Base-by-base conservation (phyloP, 306 rosid species). In the Astragalus glycyphyllos region DNA sequence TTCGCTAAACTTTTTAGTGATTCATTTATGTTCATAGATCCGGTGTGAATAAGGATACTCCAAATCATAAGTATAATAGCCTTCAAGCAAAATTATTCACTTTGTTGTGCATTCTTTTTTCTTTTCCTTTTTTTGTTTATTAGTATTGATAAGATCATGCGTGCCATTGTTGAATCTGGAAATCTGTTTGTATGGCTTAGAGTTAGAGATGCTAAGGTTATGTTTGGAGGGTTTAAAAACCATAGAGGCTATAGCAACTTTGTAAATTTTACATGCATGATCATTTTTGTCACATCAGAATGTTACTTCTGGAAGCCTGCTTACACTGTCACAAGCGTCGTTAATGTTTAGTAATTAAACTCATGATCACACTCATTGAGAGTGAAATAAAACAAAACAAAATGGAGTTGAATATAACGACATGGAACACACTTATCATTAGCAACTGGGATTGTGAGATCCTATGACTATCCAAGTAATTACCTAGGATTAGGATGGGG, bases 1-100 rank as follows among this genome's bases (percentile, higher is more conserved):
- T 51, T 17, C 6, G 7, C 31, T 31, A 57, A 31, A 17, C 38
- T 6, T 60, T 4, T 60, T 15, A 38, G 31, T 38, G 66, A 11
- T 13, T 54, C 6, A 41, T 69, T 8, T 69, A 8, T 40, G 6
- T 53, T 13, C 41, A 6, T 46, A 56, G 82, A 78, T 56, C 41
- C 54, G 67, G 0, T 3, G 4, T 37, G 11, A 26, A 66, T 11
- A 6, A 60, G 9, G 48, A 77, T 13, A 20, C 29, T 40, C 35
- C 13, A 35, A 29, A 51, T 11, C 16, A 55, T 2, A 29, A 11
- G 42, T 31, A 29, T 70, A 35, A 35, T 29, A 40, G 12, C 34
- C n/a, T 35, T 2, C 6, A 11, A 13, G 58, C 11, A 11, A 31
- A 31, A 1, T 42, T 11, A 17, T 64, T 64, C 65, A 54, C 10